Evolutionary conservation across 805 yeast species (phyloP).

Genomic region (Cyberlindnera sargentensis): DNA sequence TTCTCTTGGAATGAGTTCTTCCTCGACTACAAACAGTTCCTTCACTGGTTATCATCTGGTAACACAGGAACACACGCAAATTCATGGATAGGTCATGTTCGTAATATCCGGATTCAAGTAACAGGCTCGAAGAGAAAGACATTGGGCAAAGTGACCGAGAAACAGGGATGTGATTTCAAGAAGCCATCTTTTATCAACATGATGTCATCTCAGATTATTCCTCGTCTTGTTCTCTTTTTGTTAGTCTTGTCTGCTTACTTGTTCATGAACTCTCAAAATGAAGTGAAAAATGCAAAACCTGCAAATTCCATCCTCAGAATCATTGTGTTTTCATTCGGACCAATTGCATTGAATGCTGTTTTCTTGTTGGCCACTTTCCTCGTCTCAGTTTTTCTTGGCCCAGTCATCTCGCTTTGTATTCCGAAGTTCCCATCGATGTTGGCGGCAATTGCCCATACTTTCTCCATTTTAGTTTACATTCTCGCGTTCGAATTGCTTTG

Average conservation of each 20-base stretch:
- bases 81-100: slow-evolving; percentile 43
- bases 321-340: slow-evolving; percentile 37
- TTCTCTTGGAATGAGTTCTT: slow-evolving; percentile 58
- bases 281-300: slow-evolving; percentile 27
- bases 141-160: slow-evolving; percentile 31
- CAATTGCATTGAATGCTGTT: slow-evolving; percentile 37
- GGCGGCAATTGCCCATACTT: slow-evolving; percentile 41
- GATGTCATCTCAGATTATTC: slow-evolving; percentile 33
- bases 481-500: slow-evolving; percentile 46
- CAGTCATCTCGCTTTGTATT: slow-evolving; percentile 34
- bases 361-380: slow-evolving; percentile 33
- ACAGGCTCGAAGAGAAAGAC: slow-evolving; percentile 49
- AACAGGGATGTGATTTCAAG: slow-evolving; percentile 36
- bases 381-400: slow-evolving; percentile 41
- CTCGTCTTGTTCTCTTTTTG: slow-evolving; percentile 29
- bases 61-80: slow-evolving; percentile 31
- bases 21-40: slow-evolving; percentile 45
- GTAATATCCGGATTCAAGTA: slow-evolving; percentile 43
- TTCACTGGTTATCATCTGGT: slow-evolving; percentile 41
- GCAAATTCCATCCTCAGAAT: slow-evolving; percentile 39
- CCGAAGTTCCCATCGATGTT: slow-evolving; percentile 40
- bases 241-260: slow-evolving; percentile 40
- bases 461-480: slow-evolving; percentile 42
- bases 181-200: slow-evolving; percentile 42
- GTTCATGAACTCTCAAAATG: slow-evolving; percentile 50